These are phyloP conservation scores for Myxozyma melibiosi DNA, from an alignment of 805 yeast species.

Conservation along the genomic window DNA sequence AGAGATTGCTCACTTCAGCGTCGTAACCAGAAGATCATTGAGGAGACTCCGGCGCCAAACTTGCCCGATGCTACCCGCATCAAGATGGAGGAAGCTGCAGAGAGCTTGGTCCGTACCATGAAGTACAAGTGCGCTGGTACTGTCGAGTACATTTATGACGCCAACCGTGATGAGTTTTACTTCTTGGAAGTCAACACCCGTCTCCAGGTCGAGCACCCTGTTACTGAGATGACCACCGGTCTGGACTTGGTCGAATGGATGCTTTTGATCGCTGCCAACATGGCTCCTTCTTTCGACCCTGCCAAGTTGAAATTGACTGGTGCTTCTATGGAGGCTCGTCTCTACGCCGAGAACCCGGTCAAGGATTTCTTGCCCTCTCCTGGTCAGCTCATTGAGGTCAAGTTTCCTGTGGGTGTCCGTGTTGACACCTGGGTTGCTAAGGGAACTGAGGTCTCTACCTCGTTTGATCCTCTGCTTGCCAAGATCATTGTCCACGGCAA, in stretches of 20 bases:
- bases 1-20: constrained; percentile 97
- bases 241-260: constrained; percentile 96
- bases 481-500: constrained; percentile 93
- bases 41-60: constrained; percentile 97
- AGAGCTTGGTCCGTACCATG: constrained; percentile 76
- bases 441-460: constrained; percentile 87
- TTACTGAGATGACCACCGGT: constrained; percentile 94
- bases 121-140: constrained; percentile 97
- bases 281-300: constrained; percentile 71
- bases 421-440: constrained; percentile 91
- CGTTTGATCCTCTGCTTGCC: constrained; percentile 91
- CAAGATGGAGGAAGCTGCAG: constrained; percentile 80
- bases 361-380: constrained; percentile 96
- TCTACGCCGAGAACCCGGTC: constrained; percentile 96
- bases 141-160: constrained; percentile 92
- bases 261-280: constrained; percentile 86
- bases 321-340: constrained; percentile 94
- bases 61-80: constrained; percentile 77
- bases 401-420: constrained; percentile 89
- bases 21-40: constrained; percentile 94
- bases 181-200: constrained; percentile 96
- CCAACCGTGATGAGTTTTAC: constrained; percentile 82
- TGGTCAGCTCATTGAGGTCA: constrained; percentile 83
- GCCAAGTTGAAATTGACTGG: constrained; percentile 67
- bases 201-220: constrained; percentile 96